A percentile compares a stretch with the other conserved stretches of the same genome.
phyloP scores from a whole-genome alignment of 2,329 filamentous ascomycete genomes.

The Basipetospora chlamydospora region DNA sequence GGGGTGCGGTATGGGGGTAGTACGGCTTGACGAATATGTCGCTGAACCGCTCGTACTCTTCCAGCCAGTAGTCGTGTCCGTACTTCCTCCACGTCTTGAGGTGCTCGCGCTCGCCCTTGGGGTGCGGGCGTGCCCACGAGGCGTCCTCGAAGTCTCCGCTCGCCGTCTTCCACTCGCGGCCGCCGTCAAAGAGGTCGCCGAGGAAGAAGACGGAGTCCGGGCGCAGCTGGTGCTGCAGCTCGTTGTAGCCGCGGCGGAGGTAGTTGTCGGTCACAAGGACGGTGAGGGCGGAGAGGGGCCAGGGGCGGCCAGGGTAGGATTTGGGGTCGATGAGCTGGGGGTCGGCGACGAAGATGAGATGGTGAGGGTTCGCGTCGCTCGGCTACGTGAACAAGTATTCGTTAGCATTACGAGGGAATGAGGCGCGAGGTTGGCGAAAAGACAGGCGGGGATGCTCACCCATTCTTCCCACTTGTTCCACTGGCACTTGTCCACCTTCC shows the following conservation, averaged over 20 bases:
- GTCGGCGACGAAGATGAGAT: conserved; percentile 72
- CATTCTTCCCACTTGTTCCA: conserved; percentile 90
- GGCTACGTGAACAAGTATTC: conserved; percentile 40
- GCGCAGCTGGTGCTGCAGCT: conserved; percentile 59
- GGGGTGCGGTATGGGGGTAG: conserved; percentile 38
- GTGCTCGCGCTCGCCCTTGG: conserved; percentile 34
- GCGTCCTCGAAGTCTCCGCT: conserved; percentile 45
- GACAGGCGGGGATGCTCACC: conserved; percentile 37
- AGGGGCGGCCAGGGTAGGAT: conserved; percentile 74
- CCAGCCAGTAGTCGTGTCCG: conserved; percentile 69
- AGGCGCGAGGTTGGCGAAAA: not conserved
- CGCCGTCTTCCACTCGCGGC: conserved; percentile 78
- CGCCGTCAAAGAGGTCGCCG: conserved; percentile 90
- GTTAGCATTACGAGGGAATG: not conserved
- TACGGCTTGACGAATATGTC: conserved; percentile 53
- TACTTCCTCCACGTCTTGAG: conserved; percentile 62
- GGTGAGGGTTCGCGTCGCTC: conserved; percentile 62
- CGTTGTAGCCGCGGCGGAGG: conserved; percentile 66
- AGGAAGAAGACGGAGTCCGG: conserved; percentile 85
- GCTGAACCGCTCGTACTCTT: conserved; percentile 77
- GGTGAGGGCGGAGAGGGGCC: conserved; percentile 40
- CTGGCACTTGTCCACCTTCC: conserved; percentile 54
- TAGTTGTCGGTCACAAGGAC: conserved; percentile 71
- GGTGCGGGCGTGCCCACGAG: conserved; percentile 38
- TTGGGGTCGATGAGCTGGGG: conserved; percentile 88